Conservation (phyloP, 2,329 filamentous ascomycete genomes). For the Colletotrichum brevisporum region DNA sequence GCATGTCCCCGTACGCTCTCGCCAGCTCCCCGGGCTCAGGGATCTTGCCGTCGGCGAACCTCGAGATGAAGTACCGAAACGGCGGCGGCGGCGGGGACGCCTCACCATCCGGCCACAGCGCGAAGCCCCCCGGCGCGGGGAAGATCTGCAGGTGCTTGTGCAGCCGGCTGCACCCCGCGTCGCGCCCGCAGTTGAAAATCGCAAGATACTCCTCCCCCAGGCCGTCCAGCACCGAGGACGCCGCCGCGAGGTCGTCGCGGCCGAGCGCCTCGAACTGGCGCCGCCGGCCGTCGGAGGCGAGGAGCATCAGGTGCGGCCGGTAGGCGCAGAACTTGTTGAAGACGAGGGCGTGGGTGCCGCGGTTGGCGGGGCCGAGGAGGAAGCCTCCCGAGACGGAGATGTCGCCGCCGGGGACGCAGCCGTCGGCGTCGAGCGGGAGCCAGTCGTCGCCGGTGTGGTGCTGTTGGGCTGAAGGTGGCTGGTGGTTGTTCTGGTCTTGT, state of each 20-base stretch:
- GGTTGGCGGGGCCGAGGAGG: conserved; percentile 54
- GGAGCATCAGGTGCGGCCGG: conserved; percentile 61
- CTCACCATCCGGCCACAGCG: conserved; percentile 44
- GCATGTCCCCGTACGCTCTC: conserved; percentile 46
- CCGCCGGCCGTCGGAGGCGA: conserved; percentile 61
- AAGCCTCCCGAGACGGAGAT: conserved; percentile 56
- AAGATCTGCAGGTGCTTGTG: conserved; percentile 66
- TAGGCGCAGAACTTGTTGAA: conserved; percentile 65
- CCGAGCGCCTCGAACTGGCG: conserved; percentile 61
- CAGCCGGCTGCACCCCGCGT: conserved; percentile 60
- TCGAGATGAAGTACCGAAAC: conserved; percentile 52
- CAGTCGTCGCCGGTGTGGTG: not conserved
- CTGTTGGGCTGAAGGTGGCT: not conserved
- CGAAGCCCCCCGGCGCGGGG: conserved; percentile 49
- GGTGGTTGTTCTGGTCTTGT: not conserved
- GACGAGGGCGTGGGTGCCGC: conserved; percentile 58
- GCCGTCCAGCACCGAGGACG: conserved; percentile 21
- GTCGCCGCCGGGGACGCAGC: conserved; percentile 54
- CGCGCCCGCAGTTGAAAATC: conserved; percentile 62
- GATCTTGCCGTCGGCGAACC: conserved; percentile 42
- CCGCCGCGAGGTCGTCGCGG: conserved; percentile 56
- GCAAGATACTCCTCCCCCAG: conserved; percentile 50
- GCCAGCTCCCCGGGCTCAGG: conserved; percentile 37
- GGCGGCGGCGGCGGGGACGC: conserved; percentile 47
- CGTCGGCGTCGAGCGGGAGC: conserved; percentile 16